A percentile compares a stretch with the other conserved stretches of the same genome.
Evolutionary conservation across 2,329 filamentous ascomycete genomes (phyloP).

Genomic region (Microcyclosporella mali): DNA sequence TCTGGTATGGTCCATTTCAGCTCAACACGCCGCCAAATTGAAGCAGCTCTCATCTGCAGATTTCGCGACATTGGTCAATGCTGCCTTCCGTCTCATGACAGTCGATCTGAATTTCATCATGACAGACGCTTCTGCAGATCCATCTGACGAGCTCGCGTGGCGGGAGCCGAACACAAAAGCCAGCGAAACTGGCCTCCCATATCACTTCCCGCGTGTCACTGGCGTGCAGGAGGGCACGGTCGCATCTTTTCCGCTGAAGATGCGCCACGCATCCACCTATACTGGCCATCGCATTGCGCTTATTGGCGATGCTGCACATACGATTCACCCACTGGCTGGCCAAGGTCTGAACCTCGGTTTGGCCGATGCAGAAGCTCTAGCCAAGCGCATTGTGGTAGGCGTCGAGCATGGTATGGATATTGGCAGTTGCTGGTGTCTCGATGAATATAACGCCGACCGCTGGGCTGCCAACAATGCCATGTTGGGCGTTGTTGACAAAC

Average conservation of each 20-base stretch:
- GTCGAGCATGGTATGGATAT: constrained; percentile 82
- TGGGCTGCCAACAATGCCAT: constrained; percentile 75
- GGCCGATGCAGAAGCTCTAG: constrained; percentile 76
- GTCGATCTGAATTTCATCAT: constrained; percentile 82
- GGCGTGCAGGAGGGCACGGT: constrained; percentile 71
- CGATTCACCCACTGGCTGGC: constrained; percentile 86
- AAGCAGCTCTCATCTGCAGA: constrained; percentile 67
- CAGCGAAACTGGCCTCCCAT: constrained; percentile 33
- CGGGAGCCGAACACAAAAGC: constrained; percentile 63
- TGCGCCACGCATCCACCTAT: constrained; percentile 93
- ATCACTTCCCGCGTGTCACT: constrained; percentile 50
- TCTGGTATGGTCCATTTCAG: constrained; percentile 91
- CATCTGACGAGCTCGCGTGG: constrained; percentile 78
- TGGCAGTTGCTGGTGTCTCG: constrained; percentile 69
- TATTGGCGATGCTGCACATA: constrained; percentile 91
- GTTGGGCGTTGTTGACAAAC: constrained; percentile 75
- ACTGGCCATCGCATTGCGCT: constrained; percentile 84
- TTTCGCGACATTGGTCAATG: constrained; percentile 84
- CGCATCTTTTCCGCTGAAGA: constrained; percentile 82
- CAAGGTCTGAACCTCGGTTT: constrained; percentile 93
- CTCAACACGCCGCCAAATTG: constrained; percentile 68
- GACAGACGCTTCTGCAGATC: constrained; percentile 42
- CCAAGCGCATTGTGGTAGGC: constrained; percentile 66
- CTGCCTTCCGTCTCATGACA: constrained; percentile 75
- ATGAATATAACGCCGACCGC: constrained; percentile 72